Evolutionary conservation across 768 basidiomycete species (phyloP).

Genomic region (Pulveroboletus sp.): DNA sequence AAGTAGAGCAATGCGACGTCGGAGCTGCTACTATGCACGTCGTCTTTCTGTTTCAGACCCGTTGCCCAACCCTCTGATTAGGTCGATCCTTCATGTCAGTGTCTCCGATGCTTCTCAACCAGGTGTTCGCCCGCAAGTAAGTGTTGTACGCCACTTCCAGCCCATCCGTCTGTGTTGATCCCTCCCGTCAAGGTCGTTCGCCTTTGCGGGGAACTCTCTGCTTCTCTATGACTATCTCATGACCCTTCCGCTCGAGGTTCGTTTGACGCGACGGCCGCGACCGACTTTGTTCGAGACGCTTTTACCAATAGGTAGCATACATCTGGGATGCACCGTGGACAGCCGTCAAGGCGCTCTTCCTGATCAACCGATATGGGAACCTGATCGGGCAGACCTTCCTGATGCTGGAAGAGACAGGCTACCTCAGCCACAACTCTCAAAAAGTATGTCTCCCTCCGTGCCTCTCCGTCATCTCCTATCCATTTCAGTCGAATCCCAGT

Average conservation of each 20-base stretch:
- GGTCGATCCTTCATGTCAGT: conserved; percentile 7
- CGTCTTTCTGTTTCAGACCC: neutral
- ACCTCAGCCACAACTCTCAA: conserved; percentile 11
- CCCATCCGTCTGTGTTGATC: neutral
- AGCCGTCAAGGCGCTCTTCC: conserved; percentile 9
- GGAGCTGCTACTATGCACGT: neutral
- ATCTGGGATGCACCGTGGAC: conserved; percentile 18
- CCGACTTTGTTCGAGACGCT: neutral
- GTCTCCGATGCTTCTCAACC: conserved; percentile 1
- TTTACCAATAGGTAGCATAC: conserved; percentile 9
- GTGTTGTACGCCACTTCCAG: neutral
- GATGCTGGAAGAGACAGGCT: conserved; percentile 21
- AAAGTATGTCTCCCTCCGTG: conserved; percentile 1
- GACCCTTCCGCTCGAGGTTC: conserved; percentile 25
- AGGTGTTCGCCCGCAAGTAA: conserved; percentile 18
- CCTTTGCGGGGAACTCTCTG: conserved; percentile 18
- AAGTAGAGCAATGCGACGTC: no score
- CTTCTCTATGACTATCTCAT: conserved; percentile 26
- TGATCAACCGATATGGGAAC: conserved; percentile 15
- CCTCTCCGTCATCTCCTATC: neutral
- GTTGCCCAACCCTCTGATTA: neutral
- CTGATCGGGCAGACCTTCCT: conserved; percentile 20
- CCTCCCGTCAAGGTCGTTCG: neutral
- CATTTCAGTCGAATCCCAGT: conserved; percentile 6
- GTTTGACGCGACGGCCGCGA: neutral